These are phyloP conservation scores for Tulasnella calospora DNA, from an alignment of 768 basidiomycete genomes.

Conservation along the genomic window DNA sequence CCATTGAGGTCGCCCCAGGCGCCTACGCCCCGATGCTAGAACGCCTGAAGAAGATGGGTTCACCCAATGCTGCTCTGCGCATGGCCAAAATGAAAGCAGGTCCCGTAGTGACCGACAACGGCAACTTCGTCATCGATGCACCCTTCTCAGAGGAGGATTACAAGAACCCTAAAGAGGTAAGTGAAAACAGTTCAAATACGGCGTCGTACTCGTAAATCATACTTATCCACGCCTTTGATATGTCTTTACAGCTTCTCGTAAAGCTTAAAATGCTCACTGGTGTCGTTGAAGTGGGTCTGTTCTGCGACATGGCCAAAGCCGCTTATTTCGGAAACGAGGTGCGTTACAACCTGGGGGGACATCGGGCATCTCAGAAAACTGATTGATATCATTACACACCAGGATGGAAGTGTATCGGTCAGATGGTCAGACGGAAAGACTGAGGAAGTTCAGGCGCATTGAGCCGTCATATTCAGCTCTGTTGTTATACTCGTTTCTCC, in stretches of 20 bases:
- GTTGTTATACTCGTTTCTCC: neutral
- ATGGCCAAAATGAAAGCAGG: conserved; percentile 91
- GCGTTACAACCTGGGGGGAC: conserved; percentile 24
- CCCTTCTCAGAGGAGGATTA: conserved; percentile 72
- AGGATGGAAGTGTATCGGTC: conserved; percentile 70
- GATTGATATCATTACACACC: conserved; percentile 3
- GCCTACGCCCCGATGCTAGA: conserved; percentile 85
- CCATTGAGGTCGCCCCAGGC: conserved; percentile 94
- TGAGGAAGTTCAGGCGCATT: conserved; percentile 11
- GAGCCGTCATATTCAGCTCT: neutral
- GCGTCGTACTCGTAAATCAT: too few species aligned
- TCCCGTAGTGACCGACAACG: conserved; percentile 94
- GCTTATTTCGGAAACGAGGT: conserved; percentile 96
- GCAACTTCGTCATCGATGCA: conserved; percentile 96
- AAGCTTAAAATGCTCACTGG: conserved; percentile 93
- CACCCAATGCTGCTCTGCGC: conserved; percentile 68
- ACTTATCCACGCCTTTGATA: neutral
- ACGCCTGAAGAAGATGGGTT: conserved; percentile 51
- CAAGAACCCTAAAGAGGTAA: conserved; percentile 58
- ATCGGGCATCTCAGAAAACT: neutral
- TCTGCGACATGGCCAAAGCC: conserved; percentile 85
- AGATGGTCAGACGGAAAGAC: conserved; percentile 49
- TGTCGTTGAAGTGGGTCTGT: conserved; percentile 98
- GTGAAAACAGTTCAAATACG: conserved; percentile 14
- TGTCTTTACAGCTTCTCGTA: conserved; percentile 55